Conservation (phyloP, 1,284 basidiomycete species). For the Ustilago esculenta region DNA sequence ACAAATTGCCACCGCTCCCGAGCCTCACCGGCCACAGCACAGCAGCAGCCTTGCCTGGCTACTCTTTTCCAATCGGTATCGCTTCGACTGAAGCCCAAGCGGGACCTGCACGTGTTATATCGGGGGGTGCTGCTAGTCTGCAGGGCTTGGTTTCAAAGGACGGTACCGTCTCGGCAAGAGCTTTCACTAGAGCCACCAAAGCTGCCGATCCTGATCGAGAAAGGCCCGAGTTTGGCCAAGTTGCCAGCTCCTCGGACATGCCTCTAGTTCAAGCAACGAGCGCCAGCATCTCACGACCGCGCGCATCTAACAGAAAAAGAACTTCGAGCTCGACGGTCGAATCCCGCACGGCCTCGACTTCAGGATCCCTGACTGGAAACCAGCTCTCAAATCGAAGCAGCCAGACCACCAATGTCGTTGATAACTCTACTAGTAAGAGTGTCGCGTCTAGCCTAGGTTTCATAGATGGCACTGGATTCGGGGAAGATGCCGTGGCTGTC, state of each 20-base stretch:
- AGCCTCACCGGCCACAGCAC: slow-evolving; percentile 26
- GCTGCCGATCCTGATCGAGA: neutral
- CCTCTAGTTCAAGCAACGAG: slow-evolving; percentile 23
- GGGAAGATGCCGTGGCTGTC: neutral
- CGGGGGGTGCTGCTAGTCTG: neutral
- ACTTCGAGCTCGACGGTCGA: slow-evolving; percentile 31
- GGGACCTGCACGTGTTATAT: neutral
- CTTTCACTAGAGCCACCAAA: slow-evolving; percentile 28
- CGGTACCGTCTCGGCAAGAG: slow-evolving; percentile 33
- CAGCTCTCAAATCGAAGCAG: slow-evolving; percentile 33
- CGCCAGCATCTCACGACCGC: slow-evolving; percentile 28
- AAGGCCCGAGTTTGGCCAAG: slow-evolving; percentile 38
- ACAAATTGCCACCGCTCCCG: slow-evolving; percentile 22
- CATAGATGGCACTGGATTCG: neutral
- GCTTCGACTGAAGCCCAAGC: neutral
- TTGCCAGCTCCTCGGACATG: slow-evolving; percentile 38
- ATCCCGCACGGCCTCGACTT: slow-evolving; percentile 23
- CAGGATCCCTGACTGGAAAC: slow-evolving; percentile 13
- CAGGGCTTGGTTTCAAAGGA: slow-evolving; percentile 16
- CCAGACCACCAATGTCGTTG: slow-evolving; percentile 25
- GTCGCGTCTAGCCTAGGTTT: neutral
- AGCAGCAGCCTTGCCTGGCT: neutral
- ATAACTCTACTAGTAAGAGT: neutral
- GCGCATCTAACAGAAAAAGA: slow-evolving; percentile 14
- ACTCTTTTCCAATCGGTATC: neutral